Conservation (phyloP, 2,329 filamentous ascomycete species). For the Colletotrichum neosansevieriae region DNA sequence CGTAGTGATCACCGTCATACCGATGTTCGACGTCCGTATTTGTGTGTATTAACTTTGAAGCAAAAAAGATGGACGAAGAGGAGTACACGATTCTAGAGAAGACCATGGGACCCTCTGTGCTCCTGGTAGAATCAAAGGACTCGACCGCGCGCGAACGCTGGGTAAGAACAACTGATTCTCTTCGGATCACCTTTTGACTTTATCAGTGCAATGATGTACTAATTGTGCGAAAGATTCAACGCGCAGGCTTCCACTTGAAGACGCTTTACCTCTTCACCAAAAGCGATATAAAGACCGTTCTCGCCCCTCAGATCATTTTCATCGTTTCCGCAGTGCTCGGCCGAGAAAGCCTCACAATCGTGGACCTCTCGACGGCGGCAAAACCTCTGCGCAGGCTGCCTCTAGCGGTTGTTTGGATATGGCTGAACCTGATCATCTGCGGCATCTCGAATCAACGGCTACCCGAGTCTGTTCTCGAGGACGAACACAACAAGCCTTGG, state of each 20-base stretch:
- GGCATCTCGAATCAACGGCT: slow-evolving; percentile 47
- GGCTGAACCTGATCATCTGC: slow-evolving; percentile 46
- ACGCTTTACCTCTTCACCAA: slow-evolving; percentile 48
- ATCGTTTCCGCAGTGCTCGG: slow-evolving; percentile 36
- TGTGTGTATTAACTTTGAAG: not conserved
- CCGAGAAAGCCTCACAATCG: slow-evolving; percentile 4
- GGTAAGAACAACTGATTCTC: not conserved
- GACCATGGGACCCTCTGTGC: not conserved
- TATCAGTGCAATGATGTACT: not conserved
- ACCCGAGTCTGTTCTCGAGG: slow-evolving; percentile 44
- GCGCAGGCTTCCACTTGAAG: slow-evolving; percentile 37
- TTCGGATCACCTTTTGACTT: no score
- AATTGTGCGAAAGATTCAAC: not conserved
- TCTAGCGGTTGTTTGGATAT: slow-evolving; percentile 42
- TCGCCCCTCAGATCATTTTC: slow-evolving; percentile 48
- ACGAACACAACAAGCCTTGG: slow-evolving; percentile 50
- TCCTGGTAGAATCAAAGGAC: not conserved
- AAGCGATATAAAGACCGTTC: slow-evolving; percentile 50
- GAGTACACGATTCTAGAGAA: slow-evolving; percentile 8
- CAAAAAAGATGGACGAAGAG: slow-evolving; percentile 1
- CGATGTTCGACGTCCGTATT: no score
- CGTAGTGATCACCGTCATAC: no score
- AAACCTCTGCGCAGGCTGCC: not conserved
- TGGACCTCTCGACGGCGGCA: not conserved
- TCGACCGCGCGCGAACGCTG: not conserved